These are phyloP conservation scores for Abrus pulchellus DNA, from an alignment of 306 rosid species.

Conservation along the genomic window DNA sequence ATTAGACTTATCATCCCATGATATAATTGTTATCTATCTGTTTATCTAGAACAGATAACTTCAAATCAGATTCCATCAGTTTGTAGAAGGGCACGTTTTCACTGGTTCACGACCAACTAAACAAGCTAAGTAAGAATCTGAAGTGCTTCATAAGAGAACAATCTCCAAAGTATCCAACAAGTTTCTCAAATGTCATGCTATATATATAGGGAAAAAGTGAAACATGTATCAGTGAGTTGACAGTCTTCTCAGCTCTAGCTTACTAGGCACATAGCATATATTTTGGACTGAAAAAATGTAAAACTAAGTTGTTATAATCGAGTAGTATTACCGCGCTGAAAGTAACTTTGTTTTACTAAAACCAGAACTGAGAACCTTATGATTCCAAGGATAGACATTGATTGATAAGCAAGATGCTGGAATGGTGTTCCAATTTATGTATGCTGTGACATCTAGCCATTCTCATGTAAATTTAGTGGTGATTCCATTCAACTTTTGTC, in stretches of 20 bases:
- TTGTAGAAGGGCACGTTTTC: constrained; percentile 18
- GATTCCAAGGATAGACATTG: constrained; percentile 35
- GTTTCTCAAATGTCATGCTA: constrained; percentile 29
- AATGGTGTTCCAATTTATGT: constrained; percentile 23
- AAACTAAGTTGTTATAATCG: neutral
- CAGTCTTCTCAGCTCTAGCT: neutral
- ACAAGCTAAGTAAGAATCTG: constrained; percentile 36
- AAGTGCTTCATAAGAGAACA: constrained; percentile 14
- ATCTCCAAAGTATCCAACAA: neutral
- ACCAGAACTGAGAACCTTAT: constrained; percentile 32
- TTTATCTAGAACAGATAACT: constrained; percentile 31
- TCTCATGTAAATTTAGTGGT: constrained; percentile 9
- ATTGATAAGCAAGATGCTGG: constrained; percentile 35
- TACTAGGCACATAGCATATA: neutral
- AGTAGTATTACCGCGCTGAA: constrained; percentile 5
- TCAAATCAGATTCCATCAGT: constrained; percentile 48
- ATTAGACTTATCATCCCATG: neutral
- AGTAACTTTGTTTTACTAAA: constrained; percentile 30
- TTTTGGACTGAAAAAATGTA: constrained; percentile 10
- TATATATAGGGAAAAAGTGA: constrained; percentile 45
- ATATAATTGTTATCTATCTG: constrained; percentile 19
- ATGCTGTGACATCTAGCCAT: neutral
- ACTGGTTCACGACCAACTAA: constrained; percentile 10
- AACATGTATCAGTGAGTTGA: constrained; percentile 31
- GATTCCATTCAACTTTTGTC: constrained; percentile 36